Conservation (phyloP, 2,329 filamentous ascomycete species). For the Thermothelomyces thermophilus region DNA sequence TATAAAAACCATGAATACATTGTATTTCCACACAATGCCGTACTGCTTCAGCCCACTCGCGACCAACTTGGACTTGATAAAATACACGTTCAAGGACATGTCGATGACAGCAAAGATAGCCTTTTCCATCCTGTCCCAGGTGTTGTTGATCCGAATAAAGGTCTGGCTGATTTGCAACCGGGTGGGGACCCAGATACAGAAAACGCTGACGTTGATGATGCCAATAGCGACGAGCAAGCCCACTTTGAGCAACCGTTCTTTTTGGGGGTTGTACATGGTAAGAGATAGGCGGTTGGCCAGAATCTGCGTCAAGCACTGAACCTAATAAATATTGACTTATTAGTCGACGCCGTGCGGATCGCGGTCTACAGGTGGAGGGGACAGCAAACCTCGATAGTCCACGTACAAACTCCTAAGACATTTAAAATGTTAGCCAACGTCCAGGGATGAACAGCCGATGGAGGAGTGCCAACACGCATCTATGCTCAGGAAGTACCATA, state of each 20-base stretch:
- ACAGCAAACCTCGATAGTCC: no score
- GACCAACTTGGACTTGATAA: slow-evolving; percentile 40
- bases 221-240: slow-evolving; percentile 35
- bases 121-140: slow-evolving; percentile 47
- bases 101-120: slow-evolving; percentile 41
- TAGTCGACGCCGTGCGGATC: not conserved
- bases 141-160: slow-evolving; percentile 37
- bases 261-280: slow-evolving; percentile 35
- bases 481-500: slow-evolving; percentile 22
- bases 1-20: slow-evolving; percentile 39
- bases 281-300: slow-evolving; percentile 44
- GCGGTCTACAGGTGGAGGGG: not conserved
- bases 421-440: slow-evolving; percentile 5
- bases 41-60: slow-evolving; percentile 42
- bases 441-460: not conserved
- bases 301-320: slow-evolving; percentile 45
- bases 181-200: slow-evolving; percentile 45
- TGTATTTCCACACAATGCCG: slow-evolving; percentile 38
- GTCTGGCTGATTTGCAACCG: slow-evolving; percentile 35
- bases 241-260: slow-evolving; percentile 35
- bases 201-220: slow-evolving; percentile 43
- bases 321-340: no score
- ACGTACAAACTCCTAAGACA: no score
- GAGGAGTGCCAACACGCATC: slow-evolving; percentile 11
- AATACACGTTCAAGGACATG: slow-evolving; percentile 39